These are phyloP conservation scores for Fistulinella cinereoalba DNA, from an alignment of 1,284 basidiomycete species.

Conservation along the genomic window DNA sequence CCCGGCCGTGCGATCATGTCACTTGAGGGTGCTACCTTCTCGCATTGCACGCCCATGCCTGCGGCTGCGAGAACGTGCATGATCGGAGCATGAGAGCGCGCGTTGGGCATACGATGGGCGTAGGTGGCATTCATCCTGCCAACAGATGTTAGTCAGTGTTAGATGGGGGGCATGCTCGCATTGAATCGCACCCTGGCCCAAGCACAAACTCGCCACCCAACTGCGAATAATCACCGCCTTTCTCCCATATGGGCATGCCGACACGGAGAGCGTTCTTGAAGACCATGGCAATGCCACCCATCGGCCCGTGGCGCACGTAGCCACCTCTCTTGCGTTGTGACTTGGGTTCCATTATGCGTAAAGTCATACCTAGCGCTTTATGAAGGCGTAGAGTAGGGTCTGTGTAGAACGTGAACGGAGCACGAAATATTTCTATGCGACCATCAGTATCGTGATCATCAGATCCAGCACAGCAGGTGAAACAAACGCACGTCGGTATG, in stretches of 20 bases:
- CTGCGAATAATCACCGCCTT: slow-evolving; percentile 73
- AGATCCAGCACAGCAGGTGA: slow-evolving; percentile 5
- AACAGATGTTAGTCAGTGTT: slow-evolving; percentile 3
- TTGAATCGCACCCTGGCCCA: slow-evolving; percentile 60
- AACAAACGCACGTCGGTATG: slow-evolving; percentile 55
- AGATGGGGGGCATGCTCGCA: slow-evolving; percentile 7
- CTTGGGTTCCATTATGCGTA: slow-evolving; percentile 42
- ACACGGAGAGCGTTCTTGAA: slow-evolving; percentile 63
- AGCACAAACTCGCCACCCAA: slow-evolving; percentile 90
- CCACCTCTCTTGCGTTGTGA: slow-evolving; percentile 43
- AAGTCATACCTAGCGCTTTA: slow-evolving; percentile 72
- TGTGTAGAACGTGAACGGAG: slow-evolving; percentile 67
- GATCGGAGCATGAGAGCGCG: slow-evolving; percentile 69
- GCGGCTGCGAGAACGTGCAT: slow-evolving; percentile 61
- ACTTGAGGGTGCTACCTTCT: slow-evolving; percentile 13
- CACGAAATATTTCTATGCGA: slow-evolving; percentile 53
- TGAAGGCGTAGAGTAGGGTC: slow-evolving; percentile 75
- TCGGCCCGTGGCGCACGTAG: slow-evolving; percentile 62
- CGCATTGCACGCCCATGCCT: slow-evolving; percentile 39
- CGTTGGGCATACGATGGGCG: slow-evolving; percentile 71
- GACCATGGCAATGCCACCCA: slow-evolving; percentile 68
- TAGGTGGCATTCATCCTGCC: slow-evolving; percentile 56
- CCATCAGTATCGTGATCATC: background rate
- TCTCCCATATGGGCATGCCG: slow-evolving; percentile 77
- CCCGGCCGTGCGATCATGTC: slow-evolving; percentile 6